Evolutionary conservation across 2,329 filamentous ascomycete species (phyloP).

Genomic region (Arthrobotrys sphaeroides): DNA sequence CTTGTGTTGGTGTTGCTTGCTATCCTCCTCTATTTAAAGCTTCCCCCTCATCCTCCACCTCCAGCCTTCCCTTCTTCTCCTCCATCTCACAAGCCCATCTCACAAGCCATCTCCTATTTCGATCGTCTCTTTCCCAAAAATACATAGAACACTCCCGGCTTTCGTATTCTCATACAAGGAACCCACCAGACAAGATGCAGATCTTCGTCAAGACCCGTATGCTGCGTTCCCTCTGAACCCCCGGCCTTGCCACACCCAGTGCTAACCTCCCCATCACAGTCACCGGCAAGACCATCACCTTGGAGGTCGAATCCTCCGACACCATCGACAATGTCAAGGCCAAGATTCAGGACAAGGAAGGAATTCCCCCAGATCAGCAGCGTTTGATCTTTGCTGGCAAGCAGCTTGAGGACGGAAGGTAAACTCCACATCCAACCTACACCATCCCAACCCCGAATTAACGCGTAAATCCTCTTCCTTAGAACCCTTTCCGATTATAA

Average conservation of each 20-base stretch:
- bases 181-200: constrained; percentile 57
- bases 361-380: constrained; percentile 69
- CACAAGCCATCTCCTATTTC: constrained; percentile 5
- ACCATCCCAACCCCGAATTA: constrained; percentile 68
- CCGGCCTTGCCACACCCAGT: neutral
- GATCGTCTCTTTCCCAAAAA: constrained; percentile 11
- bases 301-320: constrained; percentile 99
- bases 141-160: no score
- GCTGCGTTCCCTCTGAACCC: constrained; percentile 24
- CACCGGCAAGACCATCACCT: constrained; percentile 99
- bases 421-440: constrained; percentile 64
- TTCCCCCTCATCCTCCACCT: constrained; percentile 20
- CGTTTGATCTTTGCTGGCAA: constrained; percentile 76
- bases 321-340: constrained; percentile 99
- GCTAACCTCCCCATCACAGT: constrained; percentile 61
- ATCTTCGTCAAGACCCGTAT: constrained; percentile 59
- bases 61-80: constrained; percentile 14
- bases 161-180: constrained; percentile 4
- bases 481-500: constrained; percentile 90
- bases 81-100: constrained; percentile 5
- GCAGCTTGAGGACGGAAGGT: constrained; percentile 81
- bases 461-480: constrained; percentile 66
- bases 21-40: constrained; percentile 50
- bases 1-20: constrained; percentile 5
- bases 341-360: constrained; percentile 72